Evolutionary conservation across 805 yeast species (phyloP).

Genomic region (Yamadazyma ubonensis): DNA sequence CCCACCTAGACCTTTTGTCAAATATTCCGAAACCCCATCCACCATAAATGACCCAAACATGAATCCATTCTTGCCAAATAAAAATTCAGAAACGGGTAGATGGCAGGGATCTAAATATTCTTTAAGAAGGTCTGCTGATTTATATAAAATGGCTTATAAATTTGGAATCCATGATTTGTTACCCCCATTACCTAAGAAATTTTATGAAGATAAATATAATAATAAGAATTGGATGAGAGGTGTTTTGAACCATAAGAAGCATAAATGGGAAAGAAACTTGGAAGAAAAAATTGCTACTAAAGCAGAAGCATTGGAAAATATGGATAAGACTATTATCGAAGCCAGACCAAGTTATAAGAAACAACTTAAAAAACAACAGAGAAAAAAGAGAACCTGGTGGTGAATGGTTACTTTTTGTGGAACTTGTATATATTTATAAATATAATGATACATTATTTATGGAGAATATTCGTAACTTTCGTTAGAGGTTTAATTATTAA

Average conservation of each 20-base stretch:
- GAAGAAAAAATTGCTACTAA: conserved; percentile 59
- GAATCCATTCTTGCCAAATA: conserved; percentile 86
- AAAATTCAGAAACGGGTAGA: conserved; percentile 75
- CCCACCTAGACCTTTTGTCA: conserved; percentile 79
- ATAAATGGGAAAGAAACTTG: conserved; percentile 70
- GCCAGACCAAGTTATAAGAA: conserved; percentile 52
- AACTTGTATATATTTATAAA: conserved; percentile 8
- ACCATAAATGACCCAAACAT: conserved; percentile 65
- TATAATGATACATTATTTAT: conserved; percentile 6
- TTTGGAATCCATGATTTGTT: conserved; percentile 77
- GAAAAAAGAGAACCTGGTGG: conserved; percentile 40
- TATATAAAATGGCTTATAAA: conserved; percentile 77
- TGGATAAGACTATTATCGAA: conserved; percentile 65
- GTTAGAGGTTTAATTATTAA: too few relatives aligned
- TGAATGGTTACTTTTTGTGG: conserved; percentile 6
- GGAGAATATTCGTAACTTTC: too few relatives aligned
- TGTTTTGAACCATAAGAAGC: conserved; percentile 74
- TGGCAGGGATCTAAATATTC: conserved; percentile 79
- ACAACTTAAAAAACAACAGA: conserved; percentile 36
- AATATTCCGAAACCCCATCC: conserved; percentile 65
- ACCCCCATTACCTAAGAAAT: conserved; percentile 68
- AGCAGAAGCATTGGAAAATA: conserved; percentile 59
- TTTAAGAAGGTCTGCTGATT: conserved; percentile 75
- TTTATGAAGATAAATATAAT: conserved; percentile 75
- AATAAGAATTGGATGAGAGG: conserved; percentile 73